phyloP scores from a whole-genome alignment of 192 early-diverging fungal species.

The Cetraspora pellucida region DNA sequence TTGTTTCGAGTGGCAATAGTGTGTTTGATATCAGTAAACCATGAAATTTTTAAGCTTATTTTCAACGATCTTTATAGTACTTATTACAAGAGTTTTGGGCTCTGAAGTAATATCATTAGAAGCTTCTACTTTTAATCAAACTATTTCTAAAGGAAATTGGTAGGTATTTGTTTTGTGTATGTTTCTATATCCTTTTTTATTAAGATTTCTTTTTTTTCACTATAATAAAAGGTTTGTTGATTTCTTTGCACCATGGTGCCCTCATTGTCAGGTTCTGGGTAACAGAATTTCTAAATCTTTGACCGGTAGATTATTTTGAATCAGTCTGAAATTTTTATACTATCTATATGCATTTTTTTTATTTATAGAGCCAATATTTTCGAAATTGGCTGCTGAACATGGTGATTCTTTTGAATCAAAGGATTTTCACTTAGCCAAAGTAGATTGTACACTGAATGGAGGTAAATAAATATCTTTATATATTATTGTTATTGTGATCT shows the following conservation, averaged over 20 bases:
- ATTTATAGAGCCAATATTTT: constrained; percentile 53
- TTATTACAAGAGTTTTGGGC: background rate
- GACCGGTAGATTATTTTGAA: background rate
- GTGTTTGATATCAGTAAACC: too few species aligned
- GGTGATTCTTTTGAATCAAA: constrained; percentile 39
- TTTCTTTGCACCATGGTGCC: constrained; percentile 51
- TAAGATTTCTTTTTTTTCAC: background rate
- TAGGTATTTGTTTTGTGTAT: constrained; percentile 20
- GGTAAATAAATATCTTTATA: too few species aligned
- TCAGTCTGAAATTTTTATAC: background rate
- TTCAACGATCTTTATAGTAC: background rate
- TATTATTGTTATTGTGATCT: too few species aligned
- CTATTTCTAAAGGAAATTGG: constrained; percentile 54
- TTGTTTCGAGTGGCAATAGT: too few species aligned
- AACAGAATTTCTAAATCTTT: background rate
- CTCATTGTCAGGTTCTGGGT: constrained; percentile 50
- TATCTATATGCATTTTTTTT: background rate
- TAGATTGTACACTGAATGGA: constrained; percentile 67
- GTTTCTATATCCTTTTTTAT: background rate
- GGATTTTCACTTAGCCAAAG: constrained; percentile 65
- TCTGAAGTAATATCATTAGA: constrained; percentile 35
- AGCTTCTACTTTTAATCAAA: constrained; percentile 45
- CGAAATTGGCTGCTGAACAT: constrained; percentile 44
- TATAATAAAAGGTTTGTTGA: constrained; percentile 49
- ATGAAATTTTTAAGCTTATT: too few species aligned